Percentiles rank a stretch among this genome's conserved stretches.
These are phyloP conservation scores for Microbotryum saponariae DNA, from an alignment of 1,284 basidiomycete genomes.

Conservation along the genomic window DNA sequence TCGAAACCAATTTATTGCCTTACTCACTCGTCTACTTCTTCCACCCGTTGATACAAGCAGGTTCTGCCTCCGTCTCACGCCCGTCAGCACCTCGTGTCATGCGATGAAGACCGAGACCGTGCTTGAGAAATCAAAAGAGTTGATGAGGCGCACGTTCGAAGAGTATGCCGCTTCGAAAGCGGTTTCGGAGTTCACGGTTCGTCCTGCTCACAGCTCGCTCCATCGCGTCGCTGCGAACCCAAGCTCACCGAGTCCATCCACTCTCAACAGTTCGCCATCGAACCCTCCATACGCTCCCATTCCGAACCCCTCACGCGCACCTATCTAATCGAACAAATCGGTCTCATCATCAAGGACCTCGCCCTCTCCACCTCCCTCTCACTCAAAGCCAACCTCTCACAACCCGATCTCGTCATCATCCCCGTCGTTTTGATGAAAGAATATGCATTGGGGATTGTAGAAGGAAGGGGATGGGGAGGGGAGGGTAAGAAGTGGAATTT, in stretches of 20 bases:
- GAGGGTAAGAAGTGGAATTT: constrained; percentile 26
- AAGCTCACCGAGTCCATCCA: constrained; percentile 5
- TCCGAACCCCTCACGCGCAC: constrained; percentile 18
- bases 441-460: constrained; percentile 24
- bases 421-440: constrained; percentile 24
- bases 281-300: constrained; percentile 27
- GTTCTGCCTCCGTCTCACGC: not conserved
- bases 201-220: not conserved
- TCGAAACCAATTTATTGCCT: not conserved
- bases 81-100: not conserved
- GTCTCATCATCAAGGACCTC: constrained; percentile 5
- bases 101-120: not conserved
- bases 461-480: constrained; percentile 22
- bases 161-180: not conserved
- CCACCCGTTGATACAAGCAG: not conserved
- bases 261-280: constrained; percentile 6
- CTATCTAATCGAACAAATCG: constrained; percentile 22
- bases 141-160: not conserved
- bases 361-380: constrained; percentile 7
- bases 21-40: not conserved
- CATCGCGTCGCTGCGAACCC: constrained; percentile 17
- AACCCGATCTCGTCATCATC: constrained; percentile 28
- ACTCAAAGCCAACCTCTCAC: constrained; percentile 22
- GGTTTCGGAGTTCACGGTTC: too few relatives aligned
- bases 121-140: not conserved